Percentiles rank a stretch among this genome's conserved stretches.
These are phyloP conservation scores for Pugionium dolabratum DNA, from an alignment of 345 rosid genomes.

Conservation along the genomic window DNA sequence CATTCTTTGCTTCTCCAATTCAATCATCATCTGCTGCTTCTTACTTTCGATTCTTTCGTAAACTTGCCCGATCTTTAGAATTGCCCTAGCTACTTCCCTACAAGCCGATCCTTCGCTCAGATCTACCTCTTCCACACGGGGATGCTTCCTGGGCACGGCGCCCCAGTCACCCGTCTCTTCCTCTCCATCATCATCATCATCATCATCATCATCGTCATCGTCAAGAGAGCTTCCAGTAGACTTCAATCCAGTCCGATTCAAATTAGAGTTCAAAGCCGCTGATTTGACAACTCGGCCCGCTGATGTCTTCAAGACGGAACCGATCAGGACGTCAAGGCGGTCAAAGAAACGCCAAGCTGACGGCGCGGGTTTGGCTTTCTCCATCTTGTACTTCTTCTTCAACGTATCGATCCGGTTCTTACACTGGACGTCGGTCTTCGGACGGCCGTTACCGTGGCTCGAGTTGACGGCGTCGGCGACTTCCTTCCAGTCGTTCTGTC, in stretches of 20 bases:
- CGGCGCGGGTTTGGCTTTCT: constrained; percentile 13
- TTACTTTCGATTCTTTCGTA: constrained; percentile 66
- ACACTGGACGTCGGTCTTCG: constrained; percentile 70
- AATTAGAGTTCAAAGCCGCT: neutral
- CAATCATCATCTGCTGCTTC: constrained; percentile 68
- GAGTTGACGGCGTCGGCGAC: constrained; percentile 74
- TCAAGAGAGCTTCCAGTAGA: constrained; percentile 3
- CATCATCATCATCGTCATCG: neutral
- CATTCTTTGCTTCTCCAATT: constrained; percentile 80
- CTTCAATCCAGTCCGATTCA: neutral
- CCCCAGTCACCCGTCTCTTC: constrained; percentile 36
- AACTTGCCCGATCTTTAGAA: constrained; percentile 63
- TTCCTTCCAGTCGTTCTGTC: constrained; percentile 81
- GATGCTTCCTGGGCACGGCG: constrained; percentile 47
- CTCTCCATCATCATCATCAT: constrained; percentile 29
- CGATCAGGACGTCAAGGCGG: constrained; percentile 13
- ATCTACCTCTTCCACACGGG: constrained; percentile 44
- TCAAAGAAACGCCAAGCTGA: constrained; percentile 18
- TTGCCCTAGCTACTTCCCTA: constrained; percentile 64
- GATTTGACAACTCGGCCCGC: neutral
- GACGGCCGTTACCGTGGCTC: constrained; percentile 47
- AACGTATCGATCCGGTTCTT: constrained; percentile 73
- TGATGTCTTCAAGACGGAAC: constrained; percentile 1
- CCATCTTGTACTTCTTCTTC: constrained; percentile 21
- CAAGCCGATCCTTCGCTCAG: constrained; percentile 47